phyloP scores from a whole-genome alignment of 2,329 filamentous ascomycete species.

The Metarhizium anisopliae region DNA sequence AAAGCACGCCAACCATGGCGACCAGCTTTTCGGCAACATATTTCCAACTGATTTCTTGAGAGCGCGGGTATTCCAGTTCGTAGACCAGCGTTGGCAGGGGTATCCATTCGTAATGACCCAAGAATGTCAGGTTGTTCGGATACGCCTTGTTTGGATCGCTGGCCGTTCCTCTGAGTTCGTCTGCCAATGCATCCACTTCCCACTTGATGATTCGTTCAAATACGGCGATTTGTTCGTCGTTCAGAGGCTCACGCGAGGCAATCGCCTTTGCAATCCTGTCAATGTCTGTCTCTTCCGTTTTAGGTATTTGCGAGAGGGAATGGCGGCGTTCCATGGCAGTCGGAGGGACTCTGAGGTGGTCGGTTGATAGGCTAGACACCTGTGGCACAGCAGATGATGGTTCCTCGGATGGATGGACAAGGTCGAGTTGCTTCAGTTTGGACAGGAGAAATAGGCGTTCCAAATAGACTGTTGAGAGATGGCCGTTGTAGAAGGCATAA shows the following conservation, averaged over 20 bases:
- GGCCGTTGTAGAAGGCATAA: constrained; percentile 71
- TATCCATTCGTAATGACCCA: constrained; percentile 64
- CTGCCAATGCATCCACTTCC: constrained; percentile 55
- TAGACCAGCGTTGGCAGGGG: constrained; percentile 70
- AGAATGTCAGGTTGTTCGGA: constrained; percentile 57
- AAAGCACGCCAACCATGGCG: constrained; percentile 63
- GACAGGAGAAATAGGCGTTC: constrained; percentile 33
- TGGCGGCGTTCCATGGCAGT: constrained; percentile 34
- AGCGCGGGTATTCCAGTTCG: constrained; percentile 67
- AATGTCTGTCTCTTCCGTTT: constrained; percentile 41
- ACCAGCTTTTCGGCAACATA: constrained; percentile 65
- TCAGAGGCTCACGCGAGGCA: constrained; percentile 49
- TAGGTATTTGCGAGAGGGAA: constrained; percentile 24
- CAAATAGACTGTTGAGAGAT: constrained; percentile 53
- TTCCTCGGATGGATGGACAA: constrained; percentile 34
- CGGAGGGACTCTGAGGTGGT: constrained; percentile 32
- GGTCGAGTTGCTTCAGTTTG: constrained; percentile 49
- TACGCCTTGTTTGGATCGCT: constrained; percentile 44
- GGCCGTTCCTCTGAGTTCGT: constrained; percentile 57
- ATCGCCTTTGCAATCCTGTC: constrained; percentile 53
- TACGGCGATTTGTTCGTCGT: constrained; percentile 50
- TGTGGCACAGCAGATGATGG: constrained; percentile 33
- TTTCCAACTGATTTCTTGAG: constrained; percentile 59
- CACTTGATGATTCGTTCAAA: constrained; percentile 58
- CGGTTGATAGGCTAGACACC: constrained; percentile 33